phyloP scores from a whole-genome alignment of 306 rosid genomes.

The Acacia crassicarpa region DNA sequence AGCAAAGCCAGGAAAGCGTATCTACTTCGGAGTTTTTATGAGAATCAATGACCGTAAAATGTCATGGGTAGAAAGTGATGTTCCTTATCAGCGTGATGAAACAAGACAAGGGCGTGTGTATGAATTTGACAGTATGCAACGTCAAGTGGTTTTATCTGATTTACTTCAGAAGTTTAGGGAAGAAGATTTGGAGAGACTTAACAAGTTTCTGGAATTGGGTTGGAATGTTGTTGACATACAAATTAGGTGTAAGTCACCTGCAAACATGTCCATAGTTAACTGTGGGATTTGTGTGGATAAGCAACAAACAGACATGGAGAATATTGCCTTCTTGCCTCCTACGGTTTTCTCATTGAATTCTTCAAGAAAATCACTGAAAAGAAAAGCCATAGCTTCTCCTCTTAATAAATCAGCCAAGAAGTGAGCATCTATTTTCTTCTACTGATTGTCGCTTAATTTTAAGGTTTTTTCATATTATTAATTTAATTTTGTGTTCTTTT shows the following conservation, averaged over 20 bases:
- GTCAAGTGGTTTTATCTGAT: neutral
- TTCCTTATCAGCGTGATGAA: neutral
- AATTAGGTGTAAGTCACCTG: neutral
- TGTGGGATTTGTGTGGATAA: neutral
- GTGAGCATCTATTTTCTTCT: no score
- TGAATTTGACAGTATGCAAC: neutral
- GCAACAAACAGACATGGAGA: neutral
- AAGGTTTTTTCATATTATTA: neutral
- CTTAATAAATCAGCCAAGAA: neutral
- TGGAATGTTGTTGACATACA: neutral
- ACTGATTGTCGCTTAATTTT: neutral
- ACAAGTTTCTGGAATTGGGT: neutral
- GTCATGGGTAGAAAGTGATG: neutral
- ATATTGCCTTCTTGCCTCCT: neutral
- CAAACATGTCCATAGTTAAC: neutral
- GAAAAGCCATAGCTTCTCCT: neutral
- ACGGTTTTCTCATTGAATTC: neutral
- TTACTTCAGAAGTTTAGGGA: neutral
- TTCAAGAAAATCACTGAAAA: neutral
- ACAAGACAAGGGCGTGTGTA: neutral
- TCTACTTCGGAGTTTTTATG: neutral
- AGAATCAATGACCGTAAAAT: neutral
- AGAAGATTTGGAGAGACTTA: neutral
- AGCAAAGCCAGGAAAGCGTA: neutral
- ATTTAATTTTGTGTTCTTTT: neutral